Evolutionary conservation across 108 stramenopile genomes (phyloP), one percentile per base, ranked within the genome.

Genomic region (Asterionellopsis glacialis): DNA sequence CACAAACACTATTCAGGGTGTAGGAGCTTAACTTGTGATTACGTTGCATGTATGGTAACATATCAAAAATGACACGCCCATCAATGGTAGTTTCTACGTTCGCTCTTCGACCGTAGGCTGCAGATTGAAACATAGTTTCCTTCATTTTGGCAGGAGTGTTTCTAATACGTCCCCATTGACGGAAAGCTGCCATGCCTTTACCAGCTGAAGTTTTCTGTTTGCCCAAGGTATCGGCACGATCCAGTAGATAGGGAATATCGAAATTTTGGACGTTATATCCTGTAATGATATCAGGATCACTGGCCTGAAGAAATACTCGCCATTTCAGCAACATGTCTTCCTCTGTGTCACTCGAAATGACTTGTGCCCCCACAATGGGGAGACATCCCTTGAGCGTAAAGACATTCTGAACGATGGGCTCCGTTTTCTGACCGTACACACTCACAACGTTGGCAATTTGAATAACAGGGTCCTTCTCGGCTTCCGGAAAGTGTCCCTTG

Each of bases 11-110:
- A 78, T 98, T 99, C 43, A 99, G 70, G 9, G 94, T 78, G 70
- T 98, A 99, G 41, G 95, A 96, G 58, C 88, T 90, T 38, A 99
- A 83, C 74, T 99, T 99, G 84, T 99, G 97, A 75, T 98, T 99
- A 26, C 98, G 93, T 67, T 95, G 94, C 97, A 99, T 97, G 82
- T 99, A 98, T 4, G 95, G 95, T 12, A 98, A 81, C 93, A 99
- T 92, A 65, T 99, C 98, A 73, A 99, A 97, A 45, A 98, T 89
- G 55, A 99, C 97, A 15, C 97, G 87, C 9, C 98, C 98, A 42
- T 96, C 91, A 57, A 98, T 93, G 25, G 80, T 91, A 0, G 96
- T 98, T 73, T 99, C 98, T 52, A 96, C 79, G 67, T 97, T 97
- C 73, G 86, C 88, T 25, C 97, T 71, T 39, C 93, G 93, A 14